A percentile compares a stretch with the other conserved stretches of the same genome.
phyloP scores from a whole-genome alignment of 768 basidiomycete species.

The Kondoa malvinella region DNA sequence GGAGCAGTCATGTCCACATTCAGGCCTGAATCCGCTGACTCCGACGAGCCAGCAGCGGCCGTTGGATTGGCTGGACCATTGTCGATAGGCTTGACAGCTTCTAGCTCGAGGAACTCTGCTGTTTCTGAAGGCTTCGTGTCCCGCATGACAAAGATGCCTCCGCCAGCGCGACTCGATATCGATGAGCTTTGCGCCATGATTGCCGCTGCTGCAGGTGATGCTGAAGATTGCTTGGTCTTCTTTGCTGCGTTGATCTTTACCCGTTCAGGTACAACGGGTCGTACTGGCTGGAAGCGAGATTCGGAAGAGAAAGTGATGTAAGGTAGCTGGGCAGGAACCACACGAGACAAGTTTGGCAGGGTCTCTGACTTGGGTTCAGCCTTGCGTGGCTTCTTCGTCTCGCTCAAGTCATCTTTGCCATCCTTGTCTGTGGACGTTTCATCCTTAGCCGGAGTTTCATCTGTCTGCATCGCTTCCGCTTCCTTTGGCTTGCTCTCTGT shows the following conservation, averaged over 20 bases:
- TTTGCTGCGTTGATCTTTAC: constrained; percentile 24
- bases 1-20: background rate
- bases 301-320: constrained; percentile 65
- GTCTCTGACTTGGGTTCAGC: constrained; percentile 66
- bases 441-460: constrained; percentile 34
- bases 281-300: constrained; percentile 72
- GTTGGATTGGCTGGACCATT: background rate
- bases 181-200: constrained; percentile 13
- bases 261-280: constrained; percentile 49
- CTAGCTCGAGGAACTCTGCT: constrained; percentile 54
- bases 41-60: too few relatives aligned
- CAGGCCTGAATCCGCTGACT: background rate
- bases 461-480: constrained; percentile 63
- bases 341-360: constrained; percentile 74
- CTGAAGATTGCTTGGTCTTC: constrained; percentile 24
- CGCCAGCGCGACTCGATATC: constrained; percentile 45
- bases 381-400: constrained; percentile 37
- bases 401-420: constrained; percentile 14
- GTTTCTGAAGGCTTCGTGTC: constrained; percentile 56
- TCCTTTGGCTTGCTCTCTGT: background rate
- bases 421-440: constrained; percentile 22
- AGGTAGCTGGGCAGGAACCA: constrained; percentile 72
- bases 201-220: constrained; percentile 7
- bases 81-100: constrained; percentile 13
- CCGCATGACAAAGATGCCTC: constrained; percentile 67